Percentiles rank a stretch among this genome's conserved stretches.
phyloP scores from a whole-genome alignment of 805 yeast species.

The Brettanomyces naardenensis region DNA sequence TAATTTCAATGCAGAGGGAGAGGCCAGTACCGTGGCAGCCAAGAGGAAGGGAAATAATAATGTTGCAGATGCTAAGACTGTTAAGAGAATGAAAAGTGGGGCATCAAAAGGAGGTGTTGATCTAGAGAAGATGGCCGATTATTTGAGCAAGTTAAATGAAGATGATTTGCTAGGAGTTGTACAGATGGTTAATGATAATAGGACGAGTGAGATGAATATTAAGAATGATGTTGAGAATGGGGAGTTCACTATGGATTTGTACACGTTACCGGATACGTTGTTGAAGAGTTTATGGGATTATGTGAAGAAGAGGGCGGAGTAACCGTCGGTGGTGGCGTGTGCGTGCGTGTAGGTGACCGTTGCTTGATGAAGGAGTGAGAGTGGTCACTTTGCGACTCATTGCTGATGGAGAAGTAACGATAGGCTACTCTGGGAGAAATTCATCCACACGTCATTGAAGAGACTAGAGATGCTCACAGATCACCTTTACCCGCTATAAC shows the following conservation, averaged over 20 bases:
- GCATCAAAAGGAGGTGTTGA: constrained; percentile 75
- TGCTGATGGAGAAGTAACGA: too few relatives aligned
- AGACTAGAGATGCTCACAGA: too few relatives aligned
- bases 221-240: constrained; percentile 95
- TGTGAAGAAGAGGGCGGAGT: constrained; percentile 58
- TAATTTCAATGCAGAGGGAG: constrained; percentile 6
- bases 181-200: constrained; percentile 95
- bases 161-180: constrained; percentile 92
- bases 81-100: constrained; percentile 44
- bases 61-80: constrained; percentile 29
- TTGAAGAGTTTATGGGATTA: constrained; percentile 92
- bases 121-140: constrained; percentile 83
- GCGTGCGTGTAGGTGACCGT: background rate
- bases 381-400: too few relatives aligned
- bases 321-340: background rate
- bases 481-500: too few relatives aligned
- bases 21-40: constrained; percentile 12
- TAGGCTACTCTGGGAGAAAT: too few relatives aligned
- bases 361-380: too few relatives aligned
- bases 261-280: constrained; percentile 84
- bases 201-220: constrained; percentile 90
- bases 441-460: too few relatives aligned
- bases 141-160: constrained; percentile 79
- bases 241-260: constrained; percentile 93
- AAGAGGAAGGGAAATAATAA: constrained; percentile 17